Evolutionary conservation across 306 rosid species (phyloP).

Genomic region (peach (Prunus persica)): Prunus_persica_NCBIv2 NC_034009.1:34236501-34237000

Average conservation of each 20-base stretch:
- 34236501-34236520: not conserved
- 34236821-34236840: conserved; percentile 37
- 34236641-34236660: conserved; percentile 10
- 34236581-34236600: conserved; percentile 83
- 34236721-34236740: conserved; percentile 15
- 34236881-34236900: not conserved
- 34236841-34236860: conserved; percentile 52
- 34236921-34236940: not conserved
- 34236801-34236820: conserved; percentile 85
- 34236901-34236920: conserved; percentile 5
- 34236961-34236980: conserved; percentile 92
- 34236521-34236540: not conserved
- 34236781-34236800: not conserved
- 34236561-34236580: conserved; percentile 67
- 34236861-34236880: conserved; percentile 48
- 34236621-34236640: conserved; percentile 76
- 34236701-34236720: not conserved
- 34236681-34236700: not conserved
- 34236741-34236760: not conserved
- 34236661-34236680: conserved; percentile 2
- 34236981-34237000: conserved; percentile 92
- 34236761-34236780: not conserved
- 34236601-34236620: conserved; percentile 88
- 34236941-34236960: conserved; percentile 48
- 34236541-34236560: not conserved